Base-by-base conservation (phyloP, 805 yeast species). In the Candida patagonica region DNA sequence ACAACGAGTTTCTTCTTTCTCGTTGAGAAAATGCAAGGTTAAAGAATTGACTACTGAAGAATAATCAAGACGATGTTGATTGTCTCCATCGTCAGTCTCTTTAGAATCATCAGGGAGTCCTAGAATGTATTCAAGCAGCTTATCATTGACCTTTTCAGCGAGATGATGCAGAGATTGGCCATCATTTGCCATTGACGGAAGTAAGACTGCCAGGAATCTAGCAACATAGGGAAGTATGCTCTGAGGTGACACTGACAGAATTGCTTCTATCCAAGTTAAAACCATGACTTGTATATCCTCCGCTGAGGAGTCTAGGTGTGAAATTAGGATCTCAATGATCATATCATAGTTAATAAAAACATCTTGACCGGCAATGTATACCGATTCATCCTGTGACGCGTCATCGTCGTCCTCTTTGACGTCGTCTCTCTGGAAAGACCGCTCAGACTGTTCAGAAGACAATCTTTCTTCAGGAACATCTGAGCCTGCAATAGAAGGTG, bases 211-310 rank as follows among this genome's bases (percentile, higher is more conserved):
- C 12, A 89, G 65, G 29, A 89, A 66, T 40, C 83, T 79, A 2
- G 96, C 86, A 38, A 85, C 70, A 43, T 74, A 80, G 19, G 79
- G 75, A 20, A 82, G 65, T 45, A 89, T 78, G 34, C 88, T 81
- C 29, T 70, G 66, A 1, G 96, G 89, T 0, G 89, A 76, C 13
- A 83, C 75, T 12, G 73, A 74, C 20, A 92, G 61, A 25, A 92
- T 65, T 13, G 78, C 77, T 40, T 74, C 78, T 12, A 92, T 62
- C 98, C 98, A 92, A 35, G 76, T 74, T 37, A 89, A 65, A 0
- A 85, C 85, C 3, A 82, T 83, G 24, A 78, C 59, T 57, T 85
- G 94, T 33, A 88, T 82, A 50, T 84, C 84, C 32, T 73, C 74
- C 44, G 78, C 86, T 1, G 81, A 70, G 1, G 79, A 75, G 45